These are phyloP conservation scores for Plasmodium berghei DNA, from an alignment of 169 alveolate genomes.

Conservation along the genomic window DNA sequence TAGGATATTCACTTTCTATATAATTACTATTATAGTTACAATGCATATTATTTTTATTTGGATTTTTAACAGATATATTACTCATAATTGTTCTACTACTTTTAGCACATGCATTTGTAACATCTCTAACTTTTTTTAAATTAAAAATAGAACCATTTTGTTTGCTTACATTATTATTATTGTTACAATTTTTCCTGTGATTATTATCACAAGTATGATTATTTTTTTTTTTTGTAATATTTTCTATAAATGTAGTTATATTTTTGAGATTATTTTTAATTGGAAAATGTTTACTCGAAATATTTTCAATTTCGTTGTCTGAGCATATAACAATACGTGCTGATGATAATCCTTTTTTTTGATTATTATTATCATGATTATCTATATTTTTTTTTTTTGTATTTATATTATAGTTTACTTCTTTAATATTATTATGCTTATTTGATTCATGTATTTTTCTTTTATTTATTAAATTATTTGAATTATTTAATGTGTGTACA, in stretches of 20 bases:
- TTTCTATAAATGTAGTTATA: conserved; percentile 19
- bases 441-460: conserved; percentile 10
- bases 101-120: not conserved
- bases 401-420: not conserved
- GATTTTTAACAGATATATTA: not conserved
- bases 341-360: conserved; percentile 5
- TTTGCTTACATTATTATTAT: not conserved
- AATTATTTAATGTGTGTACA: not conserved
- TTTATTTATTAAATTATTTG: not conserved
- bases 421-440: not conserved
- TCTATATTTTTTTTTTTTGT: conserved; percentile 14
- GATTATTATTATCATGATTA: conserved; percentile 14
- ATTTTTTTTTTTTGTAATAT: conserved; percentile 18
- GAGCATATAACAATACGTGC: conserved; percentile 34
- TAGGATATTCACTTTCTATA: not conserved
- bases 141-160: not conserved
- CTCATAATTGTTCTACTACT: not conserved
- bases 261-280: not conserved
- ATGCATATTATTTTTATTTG: not conserved
- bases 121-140: not conserved
- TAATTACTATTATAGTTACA: not conserved
- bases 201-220: conserved; percentile 3
- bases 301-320: conserved; percentile 18
- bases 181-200: not conserved
- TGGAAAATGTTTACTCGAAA: not conserved